Base-by-base conservation (phyloP, 805 yeast genomes). In the Helenozyma baotianmanensis region DNA sequence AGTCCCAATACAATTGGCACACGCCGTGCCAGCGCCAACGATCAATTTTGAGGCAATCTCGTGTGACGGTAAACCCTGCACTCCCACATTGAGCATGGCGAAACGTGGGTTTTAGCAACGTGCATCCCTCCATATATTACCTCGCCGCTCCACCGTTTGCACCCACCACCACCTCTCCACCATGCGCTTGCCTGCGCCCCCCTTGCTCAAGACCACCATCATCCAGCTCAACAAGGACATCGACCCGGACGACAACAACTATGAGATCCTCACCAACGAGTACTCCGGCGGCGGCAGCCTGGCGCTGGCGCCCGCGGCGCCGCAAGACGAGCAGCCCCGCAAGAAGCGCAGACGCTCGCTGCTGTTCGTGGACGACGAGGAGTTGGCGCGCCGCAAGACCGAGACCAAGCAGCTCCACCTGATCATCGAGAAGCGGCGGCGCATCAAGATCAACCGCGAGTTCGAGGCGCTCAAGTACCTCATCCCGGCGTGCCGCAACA, bases 361-460 rank as follows among this genome's bases (percentile, higher is more conserved):
- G 1, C 56, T 62, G 6, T 58, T 59, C 27, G 50, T 61, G 10
- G 67, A 64, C 33, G 57, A 62, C 22, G 64, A 62, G 30, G 72
- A 66, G 40, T 50, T 65, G 35, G 66, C 63, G 10, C 58, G 44
- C 40, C 33, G 72, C n/a, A 61, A 58, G 34, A 51, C 54, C 27
- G 72, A 66, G 43, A 66, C 70, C 1, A 66, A 64, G 38, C 71
- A 65, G 45, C 53, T 64, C 24, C 95, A 85, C 54, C 79, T 88
- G 2, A 78, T 82, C 25, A 85, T 85, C 38, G 95, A 85, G 55
- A 81, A 85, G 49, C 74, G 84, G 47, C 68, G 95, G 45, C 63
- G 95, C 39, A 73, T 80, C 32, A 82, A 82, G 51, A 82, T 85
- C 68, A 85, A 85, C 55, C 64, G 88, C 33, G 92, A 85, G 56